Evolutionary conservation across 129 eudicot genomes (phyloP), one percentile per base, ranked within the genome.

Genomic region (carrot (Daucus carota)): DNA sequence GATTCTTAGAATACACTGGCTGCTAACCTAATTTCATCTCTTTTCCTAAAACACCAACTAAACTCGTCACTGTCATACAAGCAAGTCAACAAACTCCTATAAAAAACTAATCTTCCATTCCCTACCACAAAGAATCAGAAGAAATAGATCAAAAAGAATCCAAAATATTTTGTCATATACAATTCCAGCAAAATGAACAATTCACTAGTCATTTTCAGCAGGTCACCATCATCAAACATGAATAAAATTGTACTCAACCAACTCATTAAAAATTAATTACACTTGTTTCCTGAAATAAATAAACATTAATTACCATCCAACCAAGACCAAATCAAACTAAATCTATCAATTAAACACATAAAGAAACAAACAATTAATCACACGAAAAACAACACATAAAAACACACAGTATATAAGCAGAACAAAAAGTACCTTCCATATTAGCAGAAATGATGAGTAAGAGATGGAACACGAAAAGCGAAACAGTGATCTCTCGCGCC

Each of bases 401-500:
- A 15, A 34, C 45, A 36, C n/a, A 34, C 6, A 50, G 10, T 47
- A 0, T 0, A 66, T 5, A 22, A n/a, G n/a, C 5, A 40, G 43
- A 40, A 40, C 41, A 40, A 40, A 69, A 69, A 26, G 34, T 18
- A 73, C 76, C 76, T 73, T 73, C 76, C 76, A 73, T 48, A 32
- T 73, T 73, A 1, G 76, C 65, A 46, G 76, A 73, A n/a, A 73
- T 29, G 65, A 47, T 17, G 18, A 48, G 42, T 8, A 73, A 1
- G 8, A 13, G 63, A 31, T 18, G 65, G 47, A 73, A 73, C 76
- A 45, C 40, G 5, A 73, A 38, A 47, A 38, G 40, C 14, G 26
- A 47, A 73, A 73, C 65, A 73, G 4, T n/a, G 62, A 73, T 73
- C 76, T 73, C 65, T 47, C 42, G 76, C 76, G 50, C 76, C 76